Percentiles rank a stretch among this genome's conserved stretches.
These are phyloP conservation scores for Jacaranda copaia DNA, from an alignment of 257 asterid species.

Conservation along the genomic window DNA sequence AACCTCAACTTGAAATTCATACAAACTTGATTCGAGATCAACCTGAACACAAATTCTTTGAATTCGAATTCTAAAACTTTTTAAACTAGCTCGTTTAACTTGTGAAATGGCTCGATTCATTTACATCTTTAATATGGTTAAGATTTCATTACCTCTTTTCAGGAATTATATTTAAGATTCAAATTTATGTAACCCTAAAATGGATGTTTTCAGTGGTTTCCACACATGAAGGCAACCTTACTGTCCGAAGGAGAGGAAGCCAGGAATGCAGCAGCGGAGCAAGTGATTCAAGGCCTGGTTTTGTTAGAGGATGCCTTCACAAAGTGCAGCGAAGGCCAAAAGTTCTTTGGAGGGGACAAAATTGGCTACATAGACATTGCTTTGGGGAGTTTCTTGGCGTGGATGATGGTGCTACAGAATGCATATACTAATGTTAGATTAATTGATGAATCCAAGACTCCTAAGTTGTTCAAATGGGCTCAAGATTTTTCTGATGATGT, in stretches of 20 bases:
- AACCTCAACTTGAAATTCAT: too few species aligned
- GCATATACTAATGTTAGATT: conserved; percentile 8
- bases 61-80: too few species aligned
- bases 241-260: conserved; percentile 33
- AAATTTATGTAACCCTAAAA: not conserved
- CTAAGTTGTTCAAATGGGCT: conserved; percentile 52
- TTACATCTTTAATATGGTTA: too few species aligned
- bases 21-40: too few species aligned
- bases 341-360: conserved; percentile 53
- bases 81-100: too few species aligned
- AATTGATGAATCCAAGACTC: conserved; percentile 42
- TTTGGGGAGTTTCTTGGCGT: conserved; percentile 45
- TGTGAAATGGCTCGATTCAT: too few species aligned
- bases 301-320: conserved; percentile 51
- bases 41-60: too few species aligned
- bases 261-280: conserved; percentile 23
- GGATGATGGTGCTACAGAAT: conserved; percentile 39
- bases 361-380: conserved; percentile 59
- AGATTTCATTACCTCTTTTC: too few species aligned
- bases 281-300: conserved; percentile 12
- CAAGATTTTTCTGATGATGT: conserved; percentile 35
- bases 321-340: conserved; percentile 46
- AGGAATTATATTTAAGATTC: too few species aligned
- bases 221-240: not conserved
- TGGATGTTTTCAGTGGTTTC: not conserved